Conservation (phyloP, 2,329 filamentous ascomycete species). For the Colletotrichum sojae region DNA sequence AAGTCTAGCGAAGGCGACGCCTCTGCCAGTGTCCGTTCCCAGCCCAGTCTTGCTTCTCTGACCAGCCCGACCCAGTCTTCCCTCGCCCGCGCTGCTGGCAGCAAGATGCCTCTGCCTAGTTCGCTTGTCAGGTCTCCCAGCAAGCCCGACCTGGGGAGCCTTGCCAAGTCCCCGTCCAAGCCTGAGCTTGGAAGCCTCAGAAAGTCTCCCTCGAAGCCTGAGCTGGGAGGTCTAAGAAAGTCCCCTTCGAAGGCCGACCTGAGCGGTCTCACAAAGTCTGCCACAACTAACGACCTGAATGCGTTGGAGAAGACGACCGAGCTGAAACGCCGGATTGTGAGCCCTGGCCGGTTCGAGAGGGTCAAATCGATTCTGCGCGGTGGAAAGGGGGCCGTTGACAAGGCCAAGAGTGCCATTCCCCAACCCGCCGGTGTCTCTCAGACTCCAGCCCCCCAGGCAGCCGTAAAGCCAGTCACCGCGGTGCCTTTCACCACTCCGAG, state of each 20-base stretch:
- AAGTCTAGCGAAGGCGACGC: constrained; percentile 60
- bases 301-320: constrained; percentile 51
- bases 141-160: constrained; percentile 35
- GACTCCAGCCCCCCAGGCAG: constrained; percentile 60
- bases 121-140: constrained; percentile 50
- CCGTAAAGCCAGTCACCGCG: constrained; percentile 67
- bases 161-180: constrained; percentile 66
- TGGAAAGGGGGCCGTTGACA: constrained; percentile 54
- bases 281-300: constrained; percentile 62
- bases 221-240: constrained; percentile 53
- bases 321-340: constrained; percentile 57
- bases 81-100: constrained; percentile 71
- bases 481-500: constrained; percentile 76
- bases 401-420: constrained; percentile 64
- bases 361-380: constrained; percentile 71
- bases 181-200: constrained; percentile 55
- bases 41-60: constrained; percentile 69
- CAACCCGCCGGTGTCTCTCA: constrained; percentile 58
- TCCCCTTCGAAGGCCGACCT: constrained; percentile 64
- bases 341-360: constrained; percentile 66
- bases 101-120: constrained; percentile 66
- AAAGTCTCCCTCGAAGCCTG: constrained; percentile 68
- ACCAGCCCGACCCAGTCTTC: constrained; percentile 87
- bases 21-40: constrained; percentile 55
- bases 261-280: constrained; percentile 63